Base-by-base conservation (phyloP, 257 asterid species). In the Prunella vulgaris region DNA sequence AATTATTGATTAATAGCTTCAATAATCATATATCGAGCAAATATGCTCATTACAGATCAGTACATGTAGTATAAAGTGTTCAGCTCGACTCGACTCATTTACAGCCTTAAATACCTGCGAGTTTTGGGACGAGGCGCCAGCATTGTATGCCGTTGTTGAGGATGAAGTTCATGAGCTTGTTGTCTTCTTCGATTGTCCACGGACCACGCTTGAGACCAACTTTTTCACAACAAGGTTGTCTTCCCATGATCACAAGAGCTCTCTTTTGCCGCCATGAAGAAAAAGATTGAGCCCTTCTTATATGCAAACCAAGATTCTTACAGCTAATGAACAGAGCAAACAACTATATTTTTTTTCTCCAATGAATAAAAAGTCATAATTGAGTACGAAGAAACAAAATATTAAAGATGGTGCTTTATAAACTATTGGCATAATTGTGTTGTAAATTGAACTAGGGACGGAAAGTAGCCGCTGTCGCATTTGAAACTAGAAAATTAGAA, bases 201-300 rank as follows among this genome's bases (percentile, higher is more conserved):
- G 95, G 96, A 28, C 97, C 95, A 25, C 96, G 85, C 73, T 79
- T 88, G 12, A 91, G 82, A 20, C 95, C 96, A 2, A 80, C 79
- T 66, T 84, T 88, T 20, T 91, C 97, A 60, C 96, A 91, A 35
- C 95, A 91, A 60, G 96, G 96, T 69, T 87, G 96, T 60, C 97
- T 79, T 72, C 97, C 96, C 97, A 91, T 91, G 51, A 44, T 53
- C 21, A 13, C 20, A 2, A 27, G 25, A n/a, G 21, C 5, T 46
- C 1, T 44, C 2, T 44, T n/a, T 46, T 46, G 48, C 74, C 57
- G 46, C 51, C 18, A 33, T 5, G 37, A 60, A 66, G 60, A 48
- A 67, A 21, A 59, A 32, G 21, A 10, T 28, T 37, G 75, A 15
- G 21, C 53, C 54, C 71, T 25, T 77, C 85, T 74, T 81, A 79